Evolutionary conservation across 225 moss, liverwort and hornwort genomes (phyloP).

Genomic region (Anthoceros angustus): DNA sequence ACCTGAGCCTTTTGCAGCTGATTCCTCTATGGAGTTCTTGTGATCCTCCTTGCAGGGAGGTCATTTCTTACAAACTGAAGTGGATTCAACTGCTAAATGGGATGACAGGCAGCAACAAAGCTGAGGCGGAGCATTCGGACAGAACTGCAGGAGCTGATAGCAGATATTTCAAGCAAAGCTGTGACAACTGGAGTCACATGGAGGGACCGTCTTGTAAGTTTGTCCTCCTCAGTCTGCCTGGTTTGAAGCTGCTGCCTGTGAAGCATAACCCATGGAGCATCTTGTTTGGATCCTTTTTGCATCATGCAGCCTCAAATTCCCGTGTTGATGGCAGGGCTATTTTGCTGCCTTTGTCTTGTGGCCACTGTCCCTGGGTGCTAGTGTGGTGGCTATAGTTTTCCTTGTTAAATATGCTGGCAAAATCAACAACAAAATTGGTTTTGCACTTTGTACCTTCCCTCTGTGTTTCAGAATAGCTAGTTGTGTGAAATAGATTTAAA

Average conservation of each 20-base stretch:
- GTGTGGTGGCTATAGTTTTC: not conserved
- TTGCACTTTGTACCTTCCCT: not conserved
- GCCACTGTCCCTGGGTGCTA: conserved; percentile 4
- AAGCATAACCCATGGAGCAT: not conserved
- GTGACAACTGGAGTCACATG: not conserved
- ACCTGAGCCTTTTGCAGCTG: not conserved
- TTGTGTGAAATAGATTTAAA: not conserved
- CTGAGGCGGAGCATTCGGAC: conserved; percentile 52
- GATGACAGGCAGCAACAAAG: conserved; percentile 39
- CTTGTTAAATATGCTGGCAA: not conserved
- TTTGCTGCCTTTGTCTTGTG: not conserved
- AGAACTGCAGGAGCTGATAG: conserved; percentile 58
- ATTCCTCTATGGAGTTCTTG: not conserved
- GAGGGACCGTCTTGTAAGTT: not conserved
- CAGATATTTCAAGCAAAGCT: conserved; percentile 18
- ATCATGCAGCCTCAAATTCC: not conserved
- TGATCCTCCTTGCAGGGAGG: not conserved
- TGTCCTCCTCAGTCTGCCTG: not conserved
- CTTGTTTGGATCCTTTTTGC: too few relatives aligned
- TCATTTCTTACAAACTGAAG: not conserved
- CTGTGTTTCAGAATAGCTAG: not conserved
- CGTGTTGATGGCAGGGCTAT: not conserved
- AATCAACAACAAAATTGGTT: not conserved
- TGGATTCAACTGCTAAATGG: not conserved
- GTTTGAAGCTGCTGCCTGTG: not conserved